These are phyloP conservation scores for Yarrowia alimentaria DNA, from an alignment of 805 yeast genomes.

Conservation along the genomic window DNA sequence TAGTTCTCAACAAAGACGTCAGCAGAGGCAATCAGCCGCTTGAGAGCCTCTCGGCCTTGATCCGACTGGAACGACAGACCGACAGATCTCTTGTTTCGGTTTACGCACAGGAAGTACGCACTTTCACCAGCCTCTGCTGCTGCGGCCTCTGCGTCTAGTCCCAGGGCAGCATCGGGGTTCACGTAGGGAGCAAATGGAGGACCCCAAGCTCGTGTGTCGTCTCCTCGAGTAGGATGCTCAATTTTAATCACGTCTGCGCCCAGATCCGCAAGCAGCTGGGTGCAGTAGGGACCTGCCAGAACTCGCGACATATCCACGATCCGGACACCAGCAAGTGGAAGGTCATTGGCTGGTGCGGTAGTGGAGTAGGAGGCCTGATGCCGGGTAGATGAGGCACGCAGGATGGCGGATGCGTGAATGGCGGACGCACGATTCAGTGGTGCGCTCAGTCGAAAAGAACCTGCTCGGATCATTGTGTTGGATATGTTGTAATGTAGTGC, in stretches of 20 bases:
- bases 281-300: constrained; percentile 46
- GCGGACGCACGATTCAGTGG: too few relatives aligned
- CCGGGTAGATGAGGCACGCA: too few relatives aligned
- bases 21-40: constrained; percentile 36
- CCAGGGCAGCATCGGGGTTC: neutral
- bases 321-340: constrained; percentile 41
- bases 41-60: constrained; percentile 40
- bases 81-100: constrained; percentile 43
- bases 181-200: constrained; percentile 43
- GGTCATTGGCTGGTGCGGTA: neutral
- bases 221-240: constrained; percentile 46
- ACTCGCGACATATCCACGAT: constrained; percentile 45
- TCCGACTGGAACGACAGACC: constrained; percentile 41
- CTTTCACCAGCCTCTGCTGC: constrained; percentile 38
- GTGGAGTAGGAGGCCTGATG: too few relatives aligned
- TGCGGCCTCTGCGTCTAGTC: neutral
- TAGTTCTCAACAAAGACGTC: constrained; percentile 45
- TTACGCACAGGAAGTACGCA: constrained; percentile 43
- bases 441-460: too few relatives aligned
- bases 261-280: constrained; percentile 45
- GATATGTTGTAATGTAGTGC: too few relatives aligned
- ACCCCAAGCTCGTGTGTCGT: constrained; percentile 48
- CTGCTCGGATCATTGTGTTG: too few relatives aligned
- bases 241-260: constrained; percentile 47
- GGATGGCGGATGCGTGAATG: too few relatives aligned